Base-by-base conservation (phyloP, 2,329 filamentous ascomycete genomes). In the Colletotrichum kahawae region DNA sequence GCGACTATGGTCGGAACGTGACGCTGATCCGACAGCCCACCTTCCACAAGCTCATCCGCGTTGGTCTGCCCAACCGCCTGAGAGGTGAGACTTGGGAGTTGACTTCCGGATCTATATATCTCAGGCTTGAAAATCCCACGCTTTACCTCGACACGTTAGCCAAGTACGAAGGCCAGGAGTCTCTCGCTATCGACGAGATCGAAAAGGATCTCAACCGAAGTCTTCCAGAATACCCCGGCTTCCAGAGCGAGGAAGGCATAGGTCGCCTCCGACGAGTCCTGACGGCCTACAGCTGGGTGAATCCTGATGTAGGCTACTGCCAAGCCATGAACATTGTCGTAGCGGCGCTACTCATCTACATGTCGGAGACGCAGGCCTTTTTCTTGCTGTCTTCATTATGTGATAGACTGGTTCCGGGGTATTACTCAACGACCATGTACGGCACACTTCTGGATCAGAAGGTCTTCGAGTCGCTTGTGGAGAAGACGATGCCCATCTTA, bases 301-400 rank as follows among this genome's bases (percentile, higher is more conserved):
- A 99, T 80, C 91, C 95, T 68, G 95, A 98, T 78, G 96, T 99
- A 70, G 97, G 97, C 78, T 99, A 99, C 85, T 99, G 97, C 84
- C 97, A 99, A 85, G 97, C 97, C 77, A 99, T 99, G 97, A 99
- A 99, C 84, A 99, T 99, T 79, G 97, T 99, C 38, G 96, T 98
- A 70, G 97, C 97, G 21, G 97, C 97, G n/a, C 87, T 99, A 73
- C 90, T 99, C 79, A 99, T 99, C 88, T 98, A 98, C 87, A 98
- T 98, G 92, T 98, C 96, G 10, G 97, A 99, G 85, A 85, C 94
- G 0, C 97, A 99, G 85, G 97, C 97, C 2, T 99, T 98, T 85
- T 99, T 97, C 84, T 89, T 98, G 9, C 91, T 99, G 57, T 98
- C 95, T 2, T 90, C 96, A 1, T 89, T 99, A 18, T 99, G 97